Conservation (phyloP, 2,329 filamentous ascomycete species). For the Monascus ruber region DNA sequence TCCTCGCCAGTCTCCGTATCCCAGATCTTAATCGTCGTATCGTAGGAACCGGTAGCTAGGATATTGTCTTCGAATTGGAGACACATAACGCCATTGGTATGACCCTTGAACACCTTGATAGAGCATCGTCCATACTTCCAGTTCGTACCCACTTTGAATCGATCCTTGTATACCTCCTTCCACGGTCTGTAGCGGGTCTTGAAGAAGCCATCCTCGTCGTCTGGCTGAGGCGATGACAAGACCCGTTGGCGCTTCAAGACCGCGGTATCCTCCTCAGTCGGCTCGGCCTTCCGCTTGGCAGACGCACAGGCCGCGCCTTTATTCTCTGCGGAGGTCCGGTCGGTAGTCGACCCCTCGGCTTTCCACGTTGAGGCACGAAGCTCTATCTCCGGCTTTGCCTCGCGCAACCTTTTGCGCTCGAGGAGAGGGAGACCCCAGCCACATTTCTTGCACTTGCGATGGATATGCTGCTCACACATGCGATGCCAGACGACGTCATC, state of each 20-base stretch:
- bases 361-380: constrained; percentile 52
- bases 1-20: constrained; percentile 80
- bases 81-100: constrained; percentile 78
- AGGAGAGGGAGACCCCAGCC: constrained; percentile 87
- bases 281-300: constrained; percentile 19
- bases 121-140: constrained; percentile 93
- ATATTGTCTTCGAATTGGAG: constrained; percentile 77
- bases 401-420: constrained; percentile 75
- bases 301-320: not conserved
- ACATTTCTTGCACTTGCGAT: constrained; percentile 86
- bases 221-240: constrained; percentile 13
- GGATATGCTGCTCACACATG: constrained; percentile 97
- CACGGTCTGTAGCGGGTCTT: constrained; percentile 55
- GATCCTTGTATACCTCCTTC: constrained; percentile 95
- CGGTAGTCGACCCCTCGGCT: constrained; percentile 42
- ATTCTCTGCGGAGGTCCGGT: constrained; percentile 1
- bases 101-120: constrained; percentile 71
- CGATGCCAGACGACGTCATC: constrained; percentile 96
- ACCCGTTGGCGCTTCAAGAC: constrained; percentile 22
- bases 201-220: constrained; percentile 37
- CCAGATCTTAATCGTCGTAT: constrained; percentile 93
- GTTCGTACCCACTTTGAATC: constrained; percentile 90
- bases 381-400: constrained; percentile 77
- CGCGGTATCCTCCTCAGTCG: constrained; percentile 14
- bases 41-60: constrained; percentile 88